Conservation (phyloP, 768 basidiomycete genomes). For the Tricholoma sp. region DNA sequence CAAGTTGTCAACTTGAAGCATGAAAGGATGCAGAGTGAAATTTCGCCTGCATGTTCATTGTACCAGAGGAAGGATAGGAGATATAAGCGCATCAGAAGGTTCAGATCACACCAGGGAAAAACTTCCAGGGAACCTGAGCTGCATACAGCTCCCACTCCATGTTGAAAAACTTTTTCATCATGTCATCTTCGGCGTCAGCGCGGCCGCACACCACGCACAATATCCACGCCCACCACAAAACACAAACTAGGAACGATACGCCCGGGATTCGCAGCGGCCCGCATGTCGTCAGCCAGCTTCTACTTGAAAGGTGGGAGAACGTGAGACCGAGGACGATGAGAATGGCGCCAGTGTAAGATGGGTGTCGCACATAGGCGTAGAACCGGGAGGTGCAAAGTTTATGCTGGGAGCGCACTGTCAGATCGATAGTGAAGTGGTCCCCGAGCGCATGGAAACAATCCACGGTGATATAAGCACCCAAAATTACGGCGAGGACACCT, state of each 20-base stretch:
- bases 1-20: no score
- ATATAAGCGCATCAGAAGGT: background rate
- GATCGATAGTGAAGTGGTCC: conserved; percentile 42
- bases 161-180: conserved; percentile 38
- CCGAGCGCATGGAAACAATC: conserved; percentile 40
- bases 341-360: conserved; percentile 41
- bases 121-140: conserved; percentile 36
- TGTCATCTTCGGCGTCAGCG: conserved; percentile 40
- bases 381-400: conserved; percentile 36
- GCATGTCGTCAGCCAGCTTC: conserved; percentile 34
- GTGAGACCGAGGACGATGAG: conserved; percentile 35
- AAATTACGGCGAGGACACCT: conserved; percentile 27
- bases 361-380: conserved; percentile 43
- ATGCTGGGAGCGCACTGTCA: conserved; percentile 38
- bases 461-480: conserved; percentile 34
- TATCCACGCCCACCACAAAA: conserved; percentile 39
- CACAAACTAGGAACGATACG: conserved; percentile 20
- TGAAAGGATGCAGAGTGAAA: background rate
- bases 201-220: conserved; percentile 38
- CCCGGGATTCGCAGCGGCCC: conserved; percentile 20
- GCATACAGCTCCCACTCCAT: conserved; percentile 42
- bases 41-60: no score
- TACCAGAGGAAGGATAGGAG: background rate
- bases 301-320: conserved; percentile 33
- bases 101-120: conserved; percentile 37